These are phyloP conservation scores for Rhododendron vialii DNA, from an alignment of 148 eudicot species.

Conservation along the genomic window DNA sequence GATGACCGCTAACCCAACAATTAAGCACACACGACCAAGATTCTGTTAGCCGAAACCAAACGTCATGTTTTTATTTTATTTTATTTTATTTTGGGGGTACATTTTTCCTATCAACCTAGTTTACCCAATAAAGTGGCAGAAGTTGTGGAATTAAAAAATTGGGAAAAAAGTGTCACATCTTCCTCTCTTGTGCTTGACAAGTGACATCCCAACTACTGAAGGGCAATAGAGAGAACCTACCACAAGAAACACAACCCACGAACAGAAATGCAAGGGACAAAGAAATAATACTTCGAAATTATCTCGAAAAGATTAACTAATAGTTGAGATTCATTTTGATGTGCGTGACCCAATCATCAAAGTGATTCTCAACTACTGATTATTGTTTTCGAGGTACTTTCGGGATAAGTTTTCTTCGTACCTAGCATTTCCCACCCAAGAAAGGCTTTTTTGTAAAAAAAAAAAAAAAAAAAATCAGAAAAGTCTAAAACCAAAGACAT, in stretches of 20 bases:
- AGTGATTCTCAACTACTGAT: no score
- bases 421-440: no score
- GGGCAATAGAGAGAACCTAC: no score
- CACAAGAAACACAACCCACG: background rate
- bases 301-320: no score
- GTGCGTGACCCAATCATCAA: no score
- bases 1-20: slow-evolving; percentile 5
- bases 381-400: no score
- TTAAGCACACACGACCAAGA: background rate
- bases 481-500: background rate
- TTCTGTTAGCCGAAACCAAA: background rate
- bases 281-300: no score
- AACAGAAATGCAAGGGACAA: no score
- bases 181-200: background rate
- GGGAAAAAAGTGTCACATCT: background rate
- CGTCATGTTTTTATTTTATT: background rate
- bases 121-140: background rate
- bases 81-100: background rate
- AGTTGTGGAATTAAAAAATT: background rate
- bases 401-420: no score
- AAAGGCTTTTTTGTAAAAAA: background rate
- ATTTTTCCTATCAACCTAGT: background rate
- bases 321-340: no score
- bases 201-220: no score
- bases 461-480: background rate